Percentiles rank a stretch among this genome's conserved stretches.
These are phyloP conservation scores for Cyclaneusma minus DNA, from an alignment of 2,329 filamentous ascomycete genomes.

Conservation along the genomic window DNA sequence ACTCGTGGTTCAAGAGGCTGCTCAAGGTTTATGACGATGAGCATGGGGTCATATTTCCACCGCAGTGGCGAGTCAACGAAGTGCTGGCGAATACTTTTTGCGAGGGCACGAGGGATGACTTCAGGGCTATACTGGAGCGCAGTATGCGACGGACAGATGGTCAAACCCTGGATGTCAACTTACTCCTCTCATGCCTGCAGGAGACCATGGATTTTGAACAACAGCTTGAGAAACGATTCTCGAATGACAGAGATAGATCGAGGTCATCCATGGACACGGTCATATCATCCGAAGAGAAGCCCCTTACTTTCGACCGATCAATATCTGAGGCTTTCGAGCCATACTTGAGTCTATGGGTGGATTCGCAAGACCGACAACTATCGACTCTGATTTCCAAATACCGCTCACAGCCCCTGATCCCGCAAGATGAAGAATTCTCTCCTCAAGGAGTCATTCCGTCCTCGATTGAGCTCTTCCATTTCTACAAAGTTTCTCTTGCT, in stretches of 20 bases:
- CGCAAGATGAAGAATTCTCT: slow-evolving; percentile 82
- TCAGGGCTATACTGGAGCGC: slow-evolving; percentile 78
- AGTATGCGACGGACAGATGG: slow-evolving; percentile 69
- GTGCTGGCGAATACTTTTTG: slow-evolving; percentile 83
- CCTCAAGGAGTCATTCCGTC: slow-evolving; percentile 80
- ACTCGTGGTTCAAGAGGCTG: slow-evolving; percentile 93
- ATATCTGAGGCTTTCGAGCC: slow-evolving; percentile 97
- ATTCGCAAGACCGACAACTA: slow-evolving; percentile 83
- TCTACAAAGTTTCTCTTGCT: slow-evolving; percentile 82
- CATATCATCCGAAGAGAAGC: slow-evolving; percentile 59
- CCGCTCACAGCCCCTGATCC: slow-evolving; percentile 63
- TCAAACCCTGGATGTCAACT: slow-evolving; percentile 72
- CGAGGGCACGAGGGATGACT: slow-evolving; percentile 89
- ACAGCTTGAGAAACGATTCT: slow-evolving; percentile 70
- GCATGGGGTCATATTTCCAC: slow-evolving; percentile 74
- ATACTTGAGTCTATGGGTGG: slow-evolving; percentile 92
- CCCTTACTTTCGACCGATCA: slow-evolving; percentile 68
- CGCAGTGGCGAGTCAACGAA: slow-evolving; percentile 81
- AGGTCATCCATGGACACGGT: slow-evolving; percentile 81
- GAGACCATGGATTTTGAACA: slow-evolving; percentile 97
- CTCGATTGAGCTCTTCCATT: slow-evolving; percentile 92
- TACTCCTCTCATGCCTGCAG: slow-evolving; percentile 77
- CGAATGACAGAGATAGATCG: slow-evolving; percentile 54
- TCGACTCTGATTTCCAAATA: slow-evolving; percentile 77
- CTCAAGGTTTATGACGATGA: slow-evolving; percentile 93